Percentiles rank a stretch among this genome's conserved stretches.
Conservation (phyloP, 306 rosid species). For the Nissolia schottii region DNA sequence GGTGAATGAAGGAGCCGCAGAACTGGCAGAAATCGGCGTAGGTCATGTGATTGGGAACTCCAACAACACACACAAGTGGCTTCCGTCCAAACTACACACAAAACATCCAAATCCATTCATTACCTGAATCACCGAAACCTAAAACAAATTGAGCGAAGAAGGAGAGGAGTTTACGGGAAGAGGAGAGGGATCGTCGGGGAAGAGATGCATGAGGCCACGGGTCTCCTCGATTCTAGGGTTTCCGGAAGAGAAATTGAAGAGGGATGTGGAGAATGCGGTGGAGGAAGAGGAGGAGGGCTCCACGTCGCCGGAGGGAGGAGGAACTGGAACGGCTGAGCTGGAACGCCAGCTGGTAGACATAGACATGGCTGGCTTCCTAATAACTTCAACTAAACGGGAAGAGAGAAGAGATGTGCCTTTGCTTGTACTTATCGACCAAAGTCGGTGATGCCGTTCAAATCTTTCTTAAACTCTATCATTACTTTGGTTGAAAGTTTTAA, state of each 20-base stretch:
- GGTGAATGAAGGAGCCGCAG: constrained; percentile 77
- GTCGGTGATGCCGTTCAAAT: too few species aligned
- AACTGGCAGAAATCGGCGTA: constrained; percentile 95
- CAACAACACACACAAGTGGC: constrained; percentile 74
- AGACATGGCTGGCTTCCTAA: too few species aligned
- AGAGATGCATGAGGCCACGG: constrained; percentile 86
- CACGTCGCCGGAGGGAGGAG: constrained; percentile 41
- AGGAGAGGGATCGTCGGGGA: constrained; percentile 43
- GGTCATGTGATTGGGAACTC: constrained; percentile 96
- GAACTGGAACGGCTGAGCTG: constrained; percentile 31
- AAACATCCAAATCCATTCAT: too few species aligned
- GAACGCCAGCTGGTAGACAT: constrained; percentile 26
- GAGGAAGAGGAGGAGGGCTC: constrained; percentile 41
- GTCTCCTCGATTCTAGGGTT: constrained; percentile 98
- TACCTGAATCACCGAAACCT: too few species aligned
- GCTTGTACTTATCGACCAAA: too few species aligned
- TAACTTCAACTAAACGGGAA: too few species aligned
- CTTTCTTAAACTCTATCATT: too few species aligned
- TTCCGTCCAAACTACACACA: constrained; percentile 68
- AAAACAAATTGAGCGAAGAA: too few species aligned
- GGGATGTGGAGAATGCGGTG: constrained; percentile 47
- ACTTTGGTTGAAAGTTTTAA: too few species aligned
- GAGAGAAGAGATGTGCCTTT: too few species aligned
- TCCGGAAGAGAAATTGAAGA: constrained; percentile 78
- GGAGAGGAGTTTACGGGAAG: constrained; percentile 50